Evolutionary conservation across 1,139 yeast genomes (phyloP).

Genomic region (Waltiozyma sp.): DNA sequence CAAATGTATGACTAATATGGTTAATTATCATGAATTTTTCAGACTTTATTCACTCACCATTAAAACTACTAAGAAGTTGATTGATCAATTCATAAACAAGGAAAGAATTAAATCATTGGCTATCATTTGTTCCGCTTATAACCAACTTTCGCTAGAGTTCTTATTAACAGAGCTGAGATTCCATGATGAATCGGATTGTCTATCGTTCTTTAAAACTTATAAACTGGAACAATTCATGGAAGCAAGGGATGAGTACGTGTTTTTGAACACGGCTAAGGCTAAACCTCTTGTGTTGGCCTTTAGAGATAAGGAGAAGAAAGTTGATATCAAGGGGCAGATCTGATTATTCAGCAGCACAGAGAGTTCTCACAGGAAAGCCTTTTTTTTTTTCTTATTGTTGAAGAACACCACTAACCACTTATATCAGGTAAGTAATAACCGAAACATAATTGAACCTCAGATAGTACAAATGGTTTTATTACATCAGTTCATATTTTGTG

Average conservation of each 20-base stretch:
- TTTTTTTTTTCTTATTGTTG: no score
- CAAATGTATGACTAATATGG: slow-evolving; percentile 26
- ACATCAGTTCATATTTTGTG: no score
- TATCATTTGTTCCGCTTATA: slow-evolving; percentile 48
- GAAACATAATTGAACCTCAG: no score
- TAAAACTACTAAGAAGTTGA: slow-evolving; percentile 24
- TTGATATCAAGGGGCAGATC: slow-evolving; percentile 90
- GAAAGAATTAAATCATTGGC: slow-evolving; percentile 54
- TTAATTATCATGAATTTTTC: slow-evolving; percentile 46
- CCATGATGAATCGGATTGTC: slow-evolving; percentile 14
- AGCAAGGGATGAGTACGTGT: slow-evolving; percentile 22
- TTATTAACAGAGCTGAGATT: slow-evolving; percentile 40
- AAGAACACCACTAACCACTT: no score
- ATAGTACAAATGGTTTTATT: no score
- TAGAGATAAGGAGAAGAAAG: slow-evolving; percentile 39
- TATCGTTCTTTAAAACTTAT: slow-evolving; percentile 19
- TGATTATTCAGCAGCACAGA: slow-evolving; percentile 18
- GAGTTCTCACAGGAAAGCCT: no score
- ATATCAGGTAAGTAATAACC: no score
- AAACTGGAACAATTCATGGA: slow-evolving; percentile 30
- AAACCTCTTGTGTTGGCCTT: slow-evolving; percentile 34
- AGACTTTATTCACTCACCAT: slow-evolving; percentile 28
- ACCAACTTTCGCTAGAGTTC: slow-evolving; percentile 39
- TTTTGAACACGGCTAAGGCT: slow-evolving; percentile 32
- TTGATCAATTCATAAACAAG: slow-evolving; percentile 38